These are phyloP conservation scores for Salix udensis DNA, from an alignment of 345 rosid species.

Conservation along the genomic window DNA sequence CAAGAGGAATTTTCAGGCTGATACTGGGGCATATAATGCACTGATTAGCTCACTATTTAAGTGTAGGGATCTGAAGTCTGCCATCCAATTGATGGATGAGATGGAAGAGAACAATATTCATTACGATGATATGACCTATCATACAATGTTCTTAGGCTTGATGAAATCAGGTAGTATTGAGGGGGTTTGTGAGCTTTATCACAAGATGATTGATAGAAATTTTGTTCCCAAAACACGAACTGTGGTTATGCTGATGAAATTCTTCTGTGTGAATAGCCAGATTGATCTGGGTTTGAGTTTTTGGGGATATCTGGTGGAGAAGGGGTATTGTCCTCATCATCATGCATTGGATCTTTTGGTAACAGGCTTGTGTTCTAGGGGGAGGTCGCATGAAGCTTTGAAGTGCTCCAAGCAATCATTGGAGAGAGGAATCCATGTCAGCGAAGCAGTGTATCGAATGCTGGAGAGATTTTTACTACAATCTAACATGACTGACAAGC, in stretches of 20 bases:
- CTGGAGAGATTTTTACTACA: conserved; percentile 42
- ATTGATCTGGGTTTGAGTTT: conserved; percentile 55
- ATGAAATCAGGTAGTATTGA: conserved; percentile 54
- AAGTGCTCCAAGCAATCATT: conserved; percentile 60
- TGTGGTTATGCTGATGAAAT: conserved; percentile 79
- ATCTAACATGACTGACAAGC: conserved; percentile 37
- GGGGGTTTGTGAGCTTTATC: conserved; percentile 46
- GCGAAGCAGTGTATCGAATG: conserved; percentile 51
- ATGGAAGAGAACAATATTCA: conserved; percentile 59
- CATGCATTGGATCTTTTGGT: conserved; percentile 75
- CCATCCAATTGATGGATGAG: conserved; percentile 60
- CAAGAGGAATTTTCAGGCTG: conserved; percentile 45
- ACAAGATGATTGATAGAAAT: conserved; percentile 48
- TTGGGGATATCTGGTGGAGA: conserved; percentile 60
- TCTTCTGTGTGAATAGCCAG: conserved; percentile 50
- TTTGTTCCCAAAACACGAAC: conserved; percentile 68
- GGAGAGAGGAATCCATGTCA: conserved; percentile 65
- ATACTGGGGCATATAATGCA: conserved; percentile 74
- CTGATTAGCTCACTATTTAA: conserved; percentile 53
- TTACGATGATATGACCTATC: conserved; percentile 60
- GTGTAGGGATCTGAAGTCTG: conserved; percentile 49
- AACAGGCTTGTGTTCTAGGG: conserved; percentile 63
- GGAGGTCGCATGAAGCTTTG: conserved; percentile 56
- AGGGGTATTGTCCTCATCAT: conserved; percentile 73
- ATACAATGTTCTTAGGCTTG: conserved; percentile 61